Evolutionary conservation across 257 asterid species (phyloP), one percentile per base, ranked within the genome.

Genomic region (Salvia miltiorrhiza): DNA sequence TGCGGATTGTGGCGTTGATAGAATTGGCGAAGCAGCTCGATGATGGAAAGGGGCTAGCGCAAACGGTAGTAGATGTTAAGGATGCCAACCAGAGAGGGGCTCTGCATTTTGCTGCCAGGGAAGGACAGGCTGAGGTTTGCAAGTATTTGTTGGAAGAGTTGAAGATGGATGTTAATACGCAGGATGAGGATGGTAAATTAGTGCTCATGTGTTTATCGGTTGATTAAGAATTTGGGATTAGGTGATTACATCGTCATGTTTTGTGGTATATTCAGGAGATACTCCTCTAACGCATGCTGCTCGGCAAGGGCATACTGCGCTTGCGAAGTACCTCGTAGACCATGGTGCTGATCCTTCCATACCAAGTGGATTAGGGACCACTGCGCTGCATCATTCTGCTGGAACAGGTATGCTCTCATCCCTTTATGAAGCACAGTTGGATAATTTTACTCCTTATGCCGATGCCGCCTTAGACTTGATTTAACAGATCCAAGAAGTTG

Each of bases 81-180:
- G 99, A 93, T 86, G 99, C 97, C 39, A 93, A 93, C 73, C 86
- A 90, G 78, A 82, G 99, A 86, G 97, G 96, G 75, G 96, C 99
- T 40, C 82, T 93, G 71, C 95, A 87, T 64, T 93, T 93, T 81
- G 96, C 99, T 20, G 94, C 99, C 17, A 87, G 95, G 70, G 99
- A 93, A 65, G 99, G 97, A 26, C 88, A 90, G 83, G 82, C 75
- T 64, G 96, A 88, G 70, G 85, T 86, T 62, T 93, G 99, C 91
- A 86, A 81, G 78, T 93, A 84, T 83, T 81, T 93, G 83, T 61
- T 93, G n/a, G 96, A 93, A 72, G 99, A 93, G 49, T 77, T 88
- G 90, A 86, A 86, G 78, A 62, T 90, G 71, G 96, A 88, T 82
- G 89, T 87, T 17, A 79, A 93, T 68, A 75, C 73, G 45, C 81